These are phyloP conservation scores for Trichoderma sp. DNA, from an alignment of 2,329 filamentous ascomycete species.

Conservation along the genomic window DNA sequence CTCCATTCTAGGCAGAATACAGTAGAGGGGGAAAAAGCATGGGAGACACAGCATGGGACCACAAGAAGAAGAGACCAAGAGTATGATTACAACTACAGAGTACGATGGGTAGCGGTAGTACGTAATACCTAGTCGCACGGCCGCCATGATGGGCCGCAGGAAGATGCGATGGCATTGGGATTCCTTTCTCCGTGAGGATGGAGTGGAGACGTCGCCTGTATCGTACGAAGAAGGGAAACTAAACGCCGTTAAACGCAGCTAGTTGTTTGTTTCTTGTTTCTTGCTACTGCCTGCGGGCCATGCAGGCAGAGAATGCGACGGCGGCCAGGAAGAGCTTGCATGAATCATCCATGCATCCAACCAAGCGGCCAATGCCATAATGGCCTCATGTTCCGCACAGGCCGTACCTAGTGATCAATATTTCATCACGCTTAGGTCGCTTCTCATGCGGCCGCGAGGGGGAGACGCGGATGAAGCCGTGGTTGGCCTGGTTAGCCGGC, in stretches of 20 bases:
- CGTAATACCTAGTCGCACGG: conserved; percentile 17
- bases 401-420: neutral
- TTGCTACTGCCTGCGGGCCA: neutral
- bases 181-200: neutral
- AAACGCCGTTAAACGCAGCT: conserved; percentile 5
- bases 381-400: neutral
- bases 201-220: conserved; percentile 15
- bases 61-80: conserved; percentile 3
- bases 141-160: conserved; percentile 38
- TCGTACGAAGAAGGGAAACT: conserved; percentile 8
- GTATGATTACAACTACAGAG: conserved; percentile 2
- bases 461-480: conserved; percentile 25
- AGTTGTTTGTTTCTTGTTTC: neutral
- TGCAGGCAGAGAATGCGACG: conserved; percentile 12
- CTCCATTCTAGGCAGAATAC: conserved; percentile 7
- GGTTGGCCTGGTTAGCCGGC: conserved; percentile 23
- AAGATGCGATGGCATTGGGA: conserved; percentile 24
- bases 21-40: neutral
- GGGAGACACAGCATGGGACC: neutral
- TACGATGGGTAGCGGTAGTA: conserved; percentile 23
- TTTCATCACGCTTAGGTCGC: conserved; percentile 26
- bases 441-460: conserved; percentile 28
- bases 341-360: conserved; percentile 5
- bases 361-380: neutral
- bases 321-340: neutral